These are phyloP conservation scores for Datisca glomerata DNA, from an alignment of 306 rosid genomes.

Conservation along the genomic window DNA sequence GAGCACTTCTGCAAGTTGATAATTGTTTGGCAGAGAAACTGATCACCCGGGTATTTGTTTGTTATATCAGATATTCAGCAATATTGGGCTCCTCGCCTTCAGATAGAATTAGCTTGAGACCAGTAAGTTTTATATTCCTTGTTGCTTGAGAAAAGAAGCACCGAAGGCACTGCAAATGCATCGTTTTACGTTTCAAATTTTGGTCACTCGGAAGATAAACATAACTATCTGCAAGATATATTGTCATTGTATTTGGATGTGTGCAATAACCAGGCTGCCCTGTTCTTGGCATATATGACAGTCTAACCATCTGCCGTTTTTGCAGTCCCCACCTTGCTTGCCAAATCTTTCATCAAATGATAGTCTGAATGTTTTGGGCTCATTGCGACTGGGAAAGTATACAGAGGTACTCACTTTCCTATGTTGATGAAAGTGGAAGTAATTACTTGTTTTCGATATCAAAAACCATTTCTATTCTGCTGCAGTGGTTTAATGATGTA, in stretches of 20 bases:
- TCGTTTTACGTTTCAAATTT: too few relatives aligned
- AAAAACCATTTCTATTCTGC: conserved; percentile 14
- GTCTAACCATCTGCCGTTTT: too few relatives aligned
- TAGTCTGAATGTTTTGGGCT: conserved; percentile 42
- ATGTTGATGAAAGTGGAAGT: not conserved
- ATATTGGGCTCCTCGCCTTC: conserved; percentile 78
- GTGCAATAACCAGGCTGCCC: too few relatives aligned
- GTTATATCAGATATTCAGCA: conserved; percentile 70
- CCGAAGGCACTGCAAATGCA: too few relatives aligned
- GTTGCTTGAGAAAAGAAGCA: too few relatives aligned
- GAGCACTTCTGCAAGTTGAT: too few relatives aligned
- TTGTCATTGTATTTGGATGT: too few relatives aligned
- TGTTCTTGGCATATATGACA: too few relatives aligned
- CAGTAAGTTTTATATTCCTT: too few relatives aligned
- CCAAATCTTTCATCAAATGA: conserved; percentile 49
- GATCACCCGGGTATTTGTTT: conserved; percentile 4
- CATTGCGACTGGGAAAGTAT: conserved; percentile 70
- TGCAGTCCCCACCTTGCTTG: conserved; percentile 67
- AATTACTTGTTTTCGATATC: conserved; percentile 5
- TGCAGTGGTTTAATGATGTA: conserved; percentile 92
- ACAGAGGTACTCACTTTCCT: conserved; percentile 35
- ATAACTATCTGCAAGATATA: too few relatives aligned
- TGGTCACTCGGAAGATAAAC: too few relatives aligned
- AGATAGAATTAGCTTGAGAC: conserved; percentile 50
- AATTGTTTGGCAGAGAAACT: too few relatives aligned